phyloP scores from a whole-genome alignment of 2,329 filamentous ascomycete species.

The Phialophora verrucosa region DNA sequence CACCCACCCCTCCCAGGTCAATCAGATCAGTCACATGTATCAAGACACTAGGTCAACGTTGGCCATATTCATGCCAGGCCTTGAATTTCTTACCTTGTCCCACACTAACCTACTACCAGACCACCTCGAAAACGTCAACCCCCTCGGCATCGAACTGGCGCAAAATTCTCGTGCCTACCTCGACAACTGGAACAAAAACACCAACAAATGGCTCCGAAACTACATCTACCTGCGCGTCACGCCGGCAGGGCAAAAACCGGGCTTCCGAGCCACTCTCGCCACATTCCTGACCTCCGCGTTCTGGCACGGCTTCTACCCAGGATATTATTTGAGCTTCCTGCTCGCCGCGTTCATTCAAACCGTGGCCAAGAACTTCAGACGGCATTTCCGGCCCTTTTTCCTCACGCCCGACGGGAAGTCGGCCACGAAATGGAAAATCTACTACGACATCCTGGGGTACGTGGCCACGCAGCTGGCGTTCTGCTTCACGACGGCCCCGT shows the following conservation, averaged over 20 bases:
- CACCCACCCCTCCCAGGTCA: background rate
- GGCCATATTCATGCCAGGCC: background rate
- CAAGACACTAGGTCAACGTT: too few relatives aligned
- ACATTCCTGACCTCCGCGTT: conserved; percentile 94
- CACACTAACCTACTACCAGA: conserved; percentile 52
- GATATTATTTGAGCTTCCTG: conserved; percentile 91
- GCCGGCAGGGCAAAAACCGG: conserved; percentile 92
- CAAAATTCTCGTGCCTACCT: conserved; percentile 94
- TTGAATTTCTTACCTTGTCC: background rate
- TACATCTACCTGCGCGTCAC: conserved; percentile 96
- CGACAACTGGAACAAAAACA: conserved; percentile 97
- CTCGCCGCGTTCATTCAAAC: conserved; percentile 91
- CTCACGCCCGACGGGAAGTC: conserved; percentile 74
- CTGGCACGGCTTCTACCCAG: conserved; percentile 98
- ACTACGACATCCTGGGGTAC: conserved; percentile 82
- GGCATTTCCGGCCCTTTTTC: conserved; percentile 91
- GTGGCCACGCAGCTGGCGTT: conserved; percentile 81
- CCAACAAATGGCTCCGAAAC: conserved; percentile 93
- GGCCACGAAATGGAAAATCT: conserved; percentile 74
- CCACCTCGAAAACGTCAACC: conserved; percentile 85
- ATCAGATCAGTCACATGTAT: background rate
- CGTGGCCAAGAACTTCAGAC: conserved; percentile 89
- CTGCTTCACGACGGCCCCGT: conserved; percentile 81
- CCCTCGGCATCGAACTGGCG: conserved; percentile 82
- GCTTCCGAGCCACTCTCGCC: conserved; percentile 90